A percentile compares a stretch with the other conserved stretches of the same genome.
These are phyloP conservation scores for Neurospora terricola DNA, from an alignment of 495 filamentous ascomycete genomes.

Conservation along the genomic window DNA sequence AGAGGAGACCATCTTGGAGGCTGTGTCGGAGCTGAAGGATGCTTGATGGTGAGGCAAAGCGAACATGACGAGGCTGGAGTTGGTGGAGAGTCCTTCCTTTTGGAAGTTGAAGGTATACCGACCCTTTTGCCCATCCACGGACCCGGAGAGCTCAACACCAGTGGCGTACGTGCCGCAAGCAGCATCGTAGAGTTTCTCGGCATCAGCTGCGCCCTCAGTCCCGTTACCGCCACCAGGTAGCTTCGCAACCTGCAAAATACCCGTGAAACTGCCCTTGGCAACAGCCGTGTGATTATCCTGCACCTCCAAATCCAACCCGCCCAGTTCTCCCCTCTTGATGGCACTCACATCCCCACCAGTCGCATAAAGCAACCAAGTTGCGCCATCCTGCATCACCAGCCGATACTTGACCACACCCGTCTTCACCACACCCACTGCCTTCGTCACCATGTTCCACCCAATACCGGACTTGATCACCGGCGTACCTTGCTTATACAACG, in stretches of 20 bases:
- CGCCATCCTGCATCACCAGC: slow-evolving; percentile 58
- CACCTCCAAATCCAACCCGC: slow-evolving; percentile 32
- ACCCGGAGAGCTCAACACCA: slow-evolving; percentile 51
- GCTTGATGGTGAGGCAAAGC: slow-evolving; percentile 79
- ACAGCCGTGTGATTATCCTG: slow-evolving; percentile 35
- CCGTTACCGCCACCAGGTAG: slow-evolving; percentile 36
- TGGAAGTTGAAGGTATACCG: slow-evolving; percentile 63
- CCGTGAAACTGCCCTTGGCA: slow-evolving; percentile 41
- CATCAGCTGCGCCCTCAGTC: neutral
- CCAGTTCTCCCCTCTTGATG: neutral
- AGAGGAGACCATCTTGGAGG: slow-evolving; percentile 36
- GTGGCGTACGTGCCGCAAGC: slow-evolving; percentile 67
- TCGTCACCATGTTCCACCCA: slow-evolving; percentile 59
- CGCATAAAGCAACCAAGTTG: slow-evolving; percentile 73
- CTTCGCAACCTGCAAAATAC: slow-evolving; percentile 76
- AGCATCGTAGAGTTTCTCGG: slow-evolving; percentile 59
- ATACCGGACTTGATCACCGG: slow-evolving; percentile 67
- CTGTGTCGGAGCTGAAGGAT: slow-evolving; percentile 57
- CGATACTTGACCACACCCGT: slow-evolving; percentile 69
- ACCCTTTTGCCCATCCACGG: slow-evolving; percentile 46
- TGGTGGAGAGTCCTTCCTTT: slow-evolving; percentile 51
- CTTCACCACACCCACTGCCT: slow-evolving; percentile 43
- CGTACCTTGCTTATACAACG: slow-evolving; percentile 56
- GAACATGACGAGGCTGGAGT: slow-evolving; percentile 61
- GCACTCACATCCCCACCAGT: slow-evolving; percentile 22